A percentile compares a stretch with the other conserved stretches of the same genome.
Evolutionary conservation across 1,284 basidiomycete species (phyloP).

Genomic region (Pseudozyma thailandica): DNA sequence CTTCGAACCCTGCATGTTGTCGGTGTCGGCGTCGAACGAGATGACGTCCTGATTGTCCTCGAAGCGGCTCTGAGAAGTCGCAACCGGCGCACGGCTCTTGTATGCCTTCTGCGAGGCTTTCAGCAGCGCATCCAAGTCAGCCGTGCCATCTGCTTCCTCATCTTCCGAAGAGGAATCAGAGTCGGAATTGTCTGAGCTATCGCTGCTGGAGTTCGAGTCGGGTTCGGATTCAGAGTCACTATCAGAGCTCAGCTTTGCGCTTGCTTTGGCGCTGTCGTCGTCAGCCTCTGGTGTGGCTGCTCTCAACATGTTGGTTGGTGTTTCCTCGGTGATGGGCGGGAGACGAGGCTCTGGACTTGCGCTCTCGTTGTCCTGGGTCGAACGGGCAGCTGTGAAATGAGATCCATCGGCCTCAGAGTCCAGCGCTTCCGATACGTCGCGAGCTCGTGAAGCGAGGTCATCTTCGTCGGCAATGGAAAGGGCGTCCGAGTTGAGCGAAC

Average conservation of each 20-base stretch:
- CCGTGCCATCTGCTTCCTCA: constrained; percentile 10
- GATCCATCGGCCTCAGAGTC: constrained; percentile 12
- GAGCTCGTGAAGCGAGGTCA: background rate
- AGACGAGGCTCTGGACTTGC: constrained; percentile 13
- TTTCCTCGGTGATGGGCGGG: constrained; percentile 19
- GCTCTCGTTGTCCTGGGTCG: constrained; percentile 2
- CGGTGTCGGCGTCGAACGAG: constrained; percentile 21
- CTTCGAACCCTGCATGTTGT: constrained; percentile 7
- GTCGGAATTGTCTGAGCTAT: constrained; percentile 23
- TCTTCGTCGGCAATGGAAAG: constrained; percentile 25
- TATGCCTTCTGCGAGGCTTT: constrained; percentile 48
- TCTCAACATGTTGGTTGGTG: background rate
- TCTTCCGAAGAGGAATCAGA: constrained; percentile 31
- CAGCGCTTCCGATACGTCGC: constrained; percentile 5
- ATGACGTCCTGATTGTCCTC: constrained; percentile 52
- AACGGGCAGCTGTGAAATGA: background rate
- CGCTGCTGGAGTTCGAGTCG: constrained; percentile 8
- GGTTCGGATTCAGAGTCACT: constrained; percentile 9
- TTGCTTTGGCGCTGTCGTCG: background rate
- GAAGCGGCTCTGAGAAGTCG: constrained; percentile 17
- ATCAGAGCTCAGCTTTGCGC: constrained; percentile 17
- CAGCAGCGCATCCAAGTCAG: constrained; percentile 39
- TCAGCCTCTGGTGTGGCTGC: background rate
- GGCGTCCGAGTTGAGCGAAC: constrained; percentile 25
- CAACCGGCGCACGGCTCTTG: constrained; percentile 18